Percentiles rank a stretch among this genome's conserved stretches.
Evolutionary conservation across 2,329 filamentous ascomycete species (phyloP).

Genomic region (Fusarium coicis): DNA sequence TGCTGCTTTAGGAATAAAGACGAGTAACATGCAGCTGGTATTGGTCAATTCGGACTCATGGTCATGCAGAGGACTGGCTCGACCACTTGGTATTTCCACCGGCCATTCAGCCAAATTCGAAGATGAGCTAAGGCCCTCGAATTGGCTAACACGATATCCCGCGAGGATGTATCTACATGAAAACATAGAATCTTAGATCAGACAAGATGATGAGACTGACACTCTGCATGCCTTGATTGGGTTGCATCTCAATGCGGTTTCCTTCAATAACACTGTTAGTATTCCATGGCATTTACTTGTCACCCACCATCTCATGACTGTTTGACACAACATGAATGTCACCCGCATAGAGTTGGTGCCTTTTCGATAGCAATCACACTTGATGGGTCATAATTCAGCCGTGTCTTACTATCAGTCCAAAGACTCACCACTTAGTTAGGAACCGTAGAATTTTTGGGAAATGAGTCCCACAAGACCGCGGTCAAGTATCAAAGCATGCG

Average conservation of each 20-base stretch:
- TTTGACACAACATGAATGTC: background rate
- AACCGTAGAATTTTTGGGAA: background rate
- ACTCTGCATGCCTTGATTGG: background rate
- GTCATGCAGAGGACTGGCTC: background rate
- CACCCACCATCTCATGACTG: background rate
- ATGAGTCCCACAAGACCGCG: background rate
- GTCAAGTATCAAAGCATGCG: conserved; percentile 1
- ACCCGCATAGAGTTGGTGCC: background rate
- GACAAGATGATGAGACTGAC: background rate
- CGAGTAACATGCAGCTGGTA: background rate
- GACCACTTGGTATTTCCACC: background rate
- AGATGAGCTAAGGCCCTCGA: background rate
- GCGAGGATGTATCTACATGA: background rate
- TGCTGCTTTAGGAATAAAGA: background rate
- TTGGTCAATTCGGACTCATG: background rate
- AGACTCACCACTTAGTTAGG: background rate
- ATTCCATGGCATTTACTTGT: background rate
- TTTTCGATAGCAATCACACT: background rate
- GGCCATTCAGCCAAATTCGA: background rate
- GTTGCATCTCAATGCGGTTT: background rate
- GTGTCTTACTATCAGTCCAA: background rate
- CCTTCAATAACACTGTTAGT: background rate
- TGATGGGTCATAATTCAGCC: conserved; percentile 1
- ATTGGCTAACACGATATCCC: background rate
- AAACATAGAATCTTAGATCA: background rate